These are phyloP conservation scores for Maudiozyma barnettii DNA, from an alignment of 805 yeast genomes.

Conservation along the genomic window DNA sequence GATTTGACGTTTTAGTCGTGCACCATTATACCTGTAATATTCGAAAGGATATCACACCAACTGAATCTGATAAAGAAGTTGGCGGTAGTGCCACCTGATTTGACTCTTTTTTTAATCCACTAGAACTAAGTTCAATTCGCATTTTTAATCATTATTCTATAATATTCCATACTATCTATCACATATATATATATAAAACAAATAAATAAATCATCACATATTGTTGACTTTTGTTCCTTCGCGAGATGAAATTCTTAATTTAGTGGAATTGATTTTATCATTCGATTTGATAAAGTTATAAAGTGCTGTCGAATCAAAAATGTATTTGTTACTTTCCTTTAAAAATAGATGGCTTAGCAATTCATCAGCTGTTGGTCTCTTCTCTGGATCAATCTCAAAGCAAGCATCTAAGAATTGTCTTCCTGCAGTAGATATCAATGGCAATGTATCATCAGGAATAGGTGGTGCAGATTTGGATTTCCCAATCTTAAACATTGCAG, in stretches of 20 bases:
- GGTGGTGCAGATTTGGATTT: constrained; percentile 89
- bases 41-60: neutral
- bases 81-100: no score
- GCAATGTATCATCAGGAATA: constrained; percentile 78
- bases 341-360: constrained; percentile 49
- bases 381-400: constrained; percentile 68
- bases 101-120: neutral
- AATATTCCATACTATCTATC: neutral
- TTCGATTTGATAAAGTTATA: constrained; percentile 43
- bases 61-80: neutral
- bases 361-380: constrained; percentile 76
- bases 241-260: constrained; percentile 20
- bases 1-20: constrained; percentile 16
- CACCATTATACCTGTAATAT: constrained; percentile 10
- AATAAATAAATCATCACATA: neutral
- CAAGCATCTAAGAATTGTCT: constrained; percentile 65
- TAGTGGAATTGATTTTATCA: constrained; percentile 29
- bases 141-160: neutral
- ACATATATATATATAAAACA: neutral
- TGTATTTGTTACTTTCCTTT: constrained; percentile 33
- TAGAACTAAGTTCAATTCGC: no score
- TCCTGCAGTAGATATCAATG: constrained; percentile 54
- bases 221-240: constrained; percentile 2
- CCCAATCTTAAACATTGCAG: constrained; percentile 87
- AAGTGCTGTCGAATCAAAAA: constrained; percentile 45